phyloP scores from a whole-genome alignment of 192 early-diverging fungal genomes.

The Umbelopsis ramanniana region DNA sequence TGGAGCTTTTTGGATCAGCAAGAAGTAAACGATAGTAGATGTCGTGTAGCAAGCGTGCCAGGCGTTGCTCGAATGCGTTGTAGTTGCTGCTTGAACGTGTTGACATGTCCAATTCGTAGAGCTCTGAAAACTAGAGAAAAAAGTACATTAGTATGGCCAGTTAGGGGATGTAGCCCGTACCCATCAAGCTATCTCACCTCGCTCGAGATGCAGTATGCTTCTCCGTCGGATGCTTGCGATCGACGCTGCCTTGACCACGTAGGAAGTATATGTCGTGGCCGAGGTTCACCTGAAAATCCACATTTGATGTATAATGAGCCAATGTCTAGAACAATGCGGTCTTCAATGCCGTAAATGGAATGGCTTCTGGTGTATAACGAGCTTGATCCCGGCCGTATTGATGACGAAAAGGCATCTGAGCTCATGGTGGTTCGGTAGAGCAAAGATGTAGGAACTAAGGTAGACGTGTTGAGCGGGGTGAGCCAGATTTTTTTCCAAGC shows the following conservation, averaged over 20 bases:
- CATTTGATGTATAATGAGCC: slow-evolving; percentile 81
- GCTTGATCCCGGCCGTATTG: neutral
- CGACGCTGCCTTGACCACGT: slow-evolving; percentile 52
- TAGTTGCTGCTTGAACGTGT: slow-evolving; percentile 12
- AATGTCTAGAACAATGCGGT: slow-evolving; percentile 86
- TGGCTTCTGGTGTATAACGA: slow-evolving; percentile 41
- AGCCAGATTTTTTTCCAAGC: no score
- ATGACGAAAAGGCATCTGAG: slow-evolving; percentile 10
- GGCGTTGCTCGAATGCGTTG: slow-evolving; percentile 43
- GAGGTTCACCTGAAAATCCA: slow-evolving; percentile 84
- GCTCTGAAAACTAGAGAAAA: slow-evolving; percentile 34
- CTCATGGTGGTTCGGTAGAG: neutral
- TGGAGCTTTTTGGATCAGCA: slow-evolving; percentile 82
- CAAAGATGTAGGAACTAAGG: no score
- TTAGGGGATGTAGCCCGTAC: slow-evolving; percentile 12
- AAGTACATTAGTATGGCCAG: neutral
- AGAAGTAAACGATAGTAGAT: slow-evolving; percentile 69
- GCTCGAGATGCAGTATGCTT: slow-evolving; percentile 44
- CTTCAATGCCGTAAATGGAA: slow-evolving; percentile 79
- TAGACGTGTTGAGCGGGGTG: no score
- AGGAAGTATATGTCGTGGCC: slow-evolving; percentile 71
- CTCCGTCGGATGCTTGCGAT: slow-evolving; percentile 42
- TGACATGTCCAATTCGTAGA: slow-evolving; percentile 53
- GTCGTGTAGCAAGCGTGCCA: slow-evolving; percentile 50
- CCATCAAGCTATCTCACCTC: slow-evolving; percentile 40